A percentile compares a stretch with the other conserved stretches of the same genome.
Conservation (phyloP, 2,329 filamentous ascomycete genomes). For the Aphanoascus verrucosus region DNA sequence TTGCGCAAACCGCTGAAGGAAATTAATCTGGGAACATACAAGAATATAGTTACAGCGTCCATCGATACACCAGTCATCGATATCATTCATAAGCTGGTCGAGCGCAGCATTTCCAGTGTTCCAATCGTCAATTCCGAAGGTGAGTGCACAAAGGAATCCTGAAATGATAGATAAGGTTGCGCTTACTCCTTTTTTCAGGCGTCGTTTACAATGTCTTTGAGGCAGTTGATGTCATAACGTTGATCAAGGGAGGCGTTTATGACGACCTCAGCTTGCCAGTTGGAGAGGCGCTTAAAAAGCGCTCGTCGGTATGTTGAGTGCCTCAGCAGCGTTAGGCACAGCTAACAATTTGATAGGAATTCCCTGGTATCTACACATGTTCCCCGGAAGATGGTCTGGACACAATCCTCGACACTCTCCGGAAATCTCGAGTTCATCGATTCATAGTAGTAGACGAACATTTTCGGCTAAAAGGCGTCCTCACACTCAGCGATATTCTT, state of each 20-base stretch:
- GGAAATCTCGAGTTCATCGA: conserved; percentile 86
- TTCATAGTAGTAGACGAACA: conserved; percentile 88
- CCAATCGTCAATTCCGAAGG: conserved; percentile 73
- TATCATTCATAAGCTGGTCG: conserved; percentile 86
- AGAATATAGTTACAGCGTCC: conserved; percentile 64
- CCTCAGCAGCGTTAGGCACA: not conserved
- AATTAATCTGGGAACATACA: conserved; percentile 74
- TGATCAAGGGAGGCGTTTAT: conserved; percentile 87
- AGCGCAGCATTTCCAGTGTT: conserved; percentile 86
- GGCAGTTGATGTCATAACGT: conserved; percentile 89
- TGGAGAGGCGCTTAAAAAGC: conserved; percentile 77
- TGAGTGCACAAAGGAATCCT: not conserved
- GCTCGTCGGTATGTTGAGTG: conserved; percentile 53
- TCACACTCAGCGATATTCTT: conserved; percentile 91
- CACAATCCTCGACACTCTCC: conserved; percentile 92
- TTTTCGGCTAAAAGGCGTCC: conserved; percentile 71
- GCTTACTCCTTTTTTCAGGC: conserved; percentile 31
- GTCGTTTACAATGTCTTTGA: conserved; percentile 91
- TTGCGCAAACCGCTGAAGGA: conserved; percentile 79
- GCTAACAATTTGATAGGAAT: conserved; percentile 47
- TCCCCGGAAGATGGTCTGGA: conserved; percentile 82
- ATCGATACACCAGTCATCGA: conserved; percentile 91
- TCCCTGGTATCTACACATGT: conserved; percentile 94
- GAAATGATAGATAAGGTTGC: not conserved
- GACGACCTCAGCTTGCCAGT: conserved; percentile 80